These are phyloP conservation scores for Wickerhamomyces sp. DNA, from an alignment of 1,139 yeast species.

Conservation along the genomic window DNA sequence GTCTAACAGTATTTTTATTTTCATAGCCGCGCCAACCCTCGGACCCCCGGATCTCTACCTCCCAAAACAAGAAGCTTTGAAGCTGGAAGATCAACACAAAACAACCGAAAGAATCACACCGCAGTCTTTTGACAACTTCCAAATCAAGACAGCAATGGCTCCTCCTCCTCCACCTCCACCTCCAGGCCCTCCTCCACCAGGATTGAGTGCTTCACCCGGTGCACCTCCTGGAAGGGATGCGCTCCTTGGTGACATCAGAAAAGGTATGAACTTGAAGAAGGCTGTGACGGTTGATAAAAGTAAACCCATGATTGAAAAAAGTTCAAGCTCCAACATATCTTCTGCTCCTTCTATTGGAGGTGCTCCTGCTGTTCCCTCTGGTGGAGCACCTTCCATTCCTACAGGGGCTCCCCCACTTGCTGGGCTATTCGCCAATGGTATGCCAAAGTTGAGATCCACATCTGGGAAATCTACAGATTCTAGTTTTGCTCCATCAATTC, in stretches of 20 bases:
- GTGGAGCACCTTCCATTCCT: slow-evolving; percentile 16
- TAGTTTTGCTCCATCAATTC: slow-evolving; percentile 17
- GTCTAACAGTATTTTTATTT: too few relatives aligned
- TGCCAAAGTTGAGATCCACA: slow-evolving; percentile 68
- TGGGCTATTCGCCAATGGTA: slow-evolving; percentile 80
- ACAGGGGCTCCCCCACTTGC: slow-evolving; percentile 26
- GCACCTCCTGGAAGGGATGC: slow-evolving; percentile 59
- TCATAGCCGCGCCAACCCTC: too few relatives aligned
- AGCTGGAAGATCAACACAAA: too few relatives aligned
- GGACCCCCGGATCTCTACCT: too few relatives aligned
- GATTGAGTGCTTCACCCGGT: slow-evolving; percentile 19
- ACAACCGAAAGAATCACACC: too few relatives aligned
- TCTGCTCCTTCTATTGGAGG: too few relatives aligned
- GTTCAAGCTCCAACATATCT: slow-evolving; percentile 14
- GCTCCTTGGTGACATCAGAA: slow-evolving; percentile 77
- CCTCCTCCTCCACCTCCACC: slow-evolving; percentile 25
- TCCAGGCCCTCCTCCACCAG: slow-evolving; percentile 35
- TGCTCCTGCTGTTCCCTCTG: slow-evolving; percentile 7
- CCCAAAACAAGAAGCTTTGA: too few relatives aligned
- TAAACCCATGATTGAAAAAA: slow-evolving; percentile 44
- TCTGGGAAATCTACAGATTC: slow-evolving; percentile 32
- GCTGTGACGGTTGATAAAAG: slow-evolving; percentile 71
- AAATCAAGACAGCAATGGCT: too few relatives aligned
- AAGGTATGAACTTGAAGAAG: slow-evolving; percentile 71
- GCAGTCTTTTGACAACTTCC: too few relatives aligned